A percentile compares a stretch with the other conserved stretches of the same genome.
Evolutionary conservation across 306 rosid genomes (phyloP).

Genomic region (Arachis hypogaea): DNA sequence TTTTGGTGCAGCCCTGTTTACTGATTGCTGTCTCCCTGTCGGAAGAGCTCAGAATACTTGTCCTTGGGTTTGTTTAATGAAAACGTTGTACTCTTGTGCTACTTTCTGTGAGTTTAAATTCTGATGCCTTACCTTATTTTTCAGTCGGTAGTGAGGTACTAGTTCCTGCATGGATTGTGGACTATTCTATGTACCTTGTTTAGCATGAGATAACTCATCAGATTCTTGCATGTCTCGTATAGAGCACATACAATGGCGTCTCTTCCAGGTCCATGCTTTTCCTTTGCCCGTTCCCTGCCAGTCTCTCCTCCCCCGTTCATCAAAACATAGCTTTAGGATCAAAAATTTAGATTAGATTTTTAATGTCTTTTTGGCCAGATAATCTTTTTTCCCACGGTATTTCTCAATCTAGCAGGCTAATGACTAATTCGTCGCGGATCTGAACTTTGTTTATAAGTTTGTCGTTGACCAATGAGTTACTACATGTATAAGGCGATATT

Average conservation of each 20-base stretch:
- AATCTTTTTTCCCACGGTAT: no score
- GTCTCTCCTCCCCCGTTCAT: no score
- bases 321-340: no score
- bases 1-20: background rate
- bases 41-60: conserved; percentile 17
- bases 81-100: conserved; percentile 1
- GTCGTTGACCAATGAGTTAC: no score
- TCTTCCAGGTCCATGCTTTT: background rate
- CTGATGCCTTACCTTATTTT: conserved; percentile 1
- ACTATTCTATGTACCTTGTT: background rate
- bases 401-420: no score
- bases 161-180: conserved; percentile 8
- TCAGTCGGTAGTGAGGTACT: background rate
- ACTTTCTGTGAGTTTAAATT: conserved; percentile 6
- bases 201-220: background rate
- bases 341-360: no score
- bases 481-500: no score
- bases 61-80: conserved; percentile 1
- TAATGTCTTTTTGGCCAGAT: no score
- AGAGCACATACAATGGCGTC: background rate
- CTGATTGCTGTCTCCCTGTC: background rate
- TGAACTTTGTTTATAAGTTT: no score
- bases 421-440: no score
- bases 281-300: no score
- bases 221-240: background rate